Evolutionary conservation across 2,329 filamentous ascomycete genomes (phyloP).

Genomic region (Sphaerulina musiva): DNA sequence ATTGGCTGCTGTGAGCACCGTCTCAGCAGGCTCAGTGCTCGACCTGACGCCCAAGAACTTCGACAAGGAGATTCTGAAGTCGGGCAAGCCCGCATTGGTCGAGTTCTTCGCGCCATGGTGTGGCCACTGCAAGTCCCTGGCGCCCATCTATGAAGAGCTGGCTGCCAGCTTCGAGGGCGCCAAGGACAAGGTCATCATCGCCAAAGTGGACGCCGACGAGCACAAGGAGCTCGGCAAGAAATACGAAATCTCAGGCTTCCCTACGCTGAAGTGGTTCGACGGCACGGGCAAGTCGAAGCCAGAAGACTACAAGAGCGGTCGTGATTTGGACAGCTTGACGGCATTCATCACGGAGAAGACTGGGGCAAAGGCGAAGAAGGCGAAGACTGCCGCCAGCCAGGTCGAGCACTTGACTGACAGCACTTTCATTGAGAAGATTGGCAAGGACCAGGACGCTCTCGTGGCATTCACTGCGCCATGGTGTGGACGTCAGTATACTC

Average conservation of each 20-base stretch:
- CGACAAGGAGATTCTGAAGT: constrained; percentile 79
- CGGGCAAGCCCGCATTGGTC: constrained; percentile 89
- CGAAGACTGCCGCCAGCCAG: constrained; percentile 63
- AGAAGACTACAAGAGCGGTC: constrained; percentile 74
- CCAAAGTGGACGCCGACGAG: constrained; percentile 91
- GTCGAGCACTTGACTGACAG: constrained; percentile 75
- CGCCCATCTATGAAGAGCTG: constrained; percentile 90
- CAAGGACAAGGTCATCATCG: constrained; percentile 73
- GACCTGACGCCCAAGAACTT: constrained; percentile 90
- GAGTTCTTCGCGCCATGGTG: constrained; percentile 99
- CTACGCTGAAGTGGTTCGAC: constrained; percentile 95
- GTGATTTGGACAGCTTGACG: constrained; percentile 78
- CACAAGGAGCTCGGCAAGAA: constrained; percentile 77
- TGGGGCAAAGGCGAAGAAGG: constrained; percentile 70
- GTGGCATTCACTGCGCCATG: constrained; percentile 97
- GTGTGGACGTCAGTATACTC: constrained; percentile 79
- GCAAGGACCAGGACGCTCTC: constrained; percentile 78
- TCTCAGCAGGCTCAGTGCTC: constrained; percentile 74
- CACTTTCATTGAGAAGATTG: constrained; percentile 70
- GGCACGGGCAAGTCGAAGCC: constrained; percentile 76
- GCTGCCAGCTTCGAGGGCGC: constrained; percentile 65
- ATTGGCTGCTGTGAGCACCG: constrained; percentile 45
- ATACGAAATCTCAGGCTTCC: constrained; percentile 89
- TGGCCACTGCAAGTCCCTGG: constrained; percentile 97
- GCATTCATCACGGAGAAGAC: constrained; percentile 83